Conservation (phyloP, 1,284 basidiomycete genomes). For the Abortiporus biennis region DNA sequence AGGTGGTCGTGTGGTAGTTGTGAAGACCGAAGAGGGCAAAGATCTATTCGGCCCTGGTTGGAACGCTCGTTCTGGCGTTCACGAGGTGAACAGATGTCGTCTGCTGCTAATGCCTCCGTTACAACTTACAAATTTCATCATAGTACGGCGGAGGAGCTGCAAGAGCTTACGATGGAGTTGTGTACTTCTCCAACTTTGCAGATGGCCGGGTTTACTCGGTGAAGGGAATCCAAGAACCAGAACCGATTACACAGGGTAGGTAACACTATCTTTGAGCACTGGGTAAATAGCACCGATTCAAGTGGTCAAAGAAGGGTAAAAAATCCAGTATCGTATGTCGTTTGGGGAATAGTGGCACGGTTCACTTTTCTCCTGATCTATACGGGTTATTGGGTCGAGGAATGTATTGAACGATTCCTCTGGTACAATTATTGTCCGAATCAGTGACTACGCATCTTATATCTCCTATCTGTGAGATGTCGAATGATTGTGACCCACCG, state of each 20-base stretch:
- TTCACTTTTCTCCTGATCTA: too few relatives aligned
- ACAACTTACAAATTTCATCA: background rate
- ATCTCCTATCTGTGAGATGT: slow-evolving; percentile 1
- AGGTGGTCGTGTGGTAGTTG: slow-evolving; percentile 49
- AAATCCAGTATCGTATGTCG: too few relatives aligned
- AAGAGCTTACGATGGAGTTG: slow-evolving; percentile 37
- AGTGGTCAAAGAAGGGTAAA: too few relatives aligned
- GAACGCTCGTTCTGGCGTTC: slow-evolving; percentile 53
- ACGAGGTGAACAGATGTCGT: slow-evolving; percentile 42
- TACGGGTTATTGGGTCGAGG: too few relatives aligned
- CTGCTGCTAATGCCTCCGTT: background rate
- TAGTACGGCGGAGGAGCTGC: slow-evolving; percentile 43
- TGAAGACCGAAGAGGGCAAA: slow-evolving; percentile 37
- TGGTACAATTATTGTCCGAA: too few relatives aligned
- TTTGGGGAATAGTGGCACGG: too few relatives aligned
- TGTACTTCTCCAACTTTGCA: slow-evolving; percentile 51
- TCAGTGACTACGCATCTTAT: too few relatives aligned
- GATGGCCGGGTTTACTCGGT: slow-evolving; percentile 47
- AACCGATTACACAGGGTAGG: slow-evolving; percentile 59
- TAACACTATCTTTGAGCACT: too few relatives aligned
- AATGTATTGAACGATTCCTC: too few relatives aligned
- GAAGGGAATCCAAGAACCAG: slow-evolving; percentile 32
- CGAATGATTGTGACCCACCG: background rate
- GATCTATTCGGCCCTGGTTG: slow-evolving; percentile 48
- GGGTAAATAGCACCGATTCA: too few relatives aligned